Evolutionary conservation across 2,329 filamentous ascomycete species (phyloP), one percentile per base, ranked within the genome.

Genomic region (Madurella mycetomatis): DNA sequence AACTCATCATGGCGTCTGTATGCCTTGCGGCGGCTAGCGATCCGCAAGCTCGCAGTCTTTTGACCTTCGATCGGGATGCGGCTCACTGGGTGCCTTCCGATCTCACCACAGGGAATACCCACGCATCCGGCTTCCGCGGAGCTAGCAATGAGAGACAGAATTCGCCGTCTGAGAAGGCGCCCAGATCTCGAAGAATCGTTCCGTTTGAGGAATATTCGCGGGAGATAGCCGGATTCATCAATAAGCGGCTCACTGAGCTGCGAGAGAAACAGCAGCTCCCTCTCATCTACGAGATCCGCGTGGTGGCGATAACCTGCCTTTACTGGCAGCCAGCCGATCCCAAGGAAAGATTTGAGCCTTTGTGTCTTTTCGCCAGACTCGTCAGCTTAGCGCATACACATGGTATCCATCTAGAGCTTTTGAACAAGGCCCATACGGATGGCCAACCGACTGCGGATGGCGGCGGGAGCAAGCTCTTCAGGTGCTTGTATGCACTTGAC

Each of bases 401-500:
- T 12, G 62, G 62, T 5, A 53, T 63, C 5, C 62, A 64, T 32
- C 41, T 62, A 1, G 60, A 54, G 12, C 41, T 57, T 8, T 51
- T 57, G 25, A 37, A 43, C 8, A 52, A 50, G 19, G 40, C 48
- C 9, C 32, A 41, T 4, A 37, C 40, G 4, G 47, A 57, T 40
- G 39, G 32, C 15, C 47, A 32, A 12, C 49, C 49, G 2, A 42
- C 17, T 12, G 25, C 17, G 1, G 40, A 44, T 5, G 42, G 18
- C 3, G 34, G 32, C n/a, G 55, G 48, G 2, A 46, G 11, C 9
- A 40, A 46, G 15, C 43, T 63, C 1, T 64, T 65, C 53, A 61
- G 58, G 25, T 64, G 62, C 31, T 49, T 65, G 11, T 64, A 62
- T 37, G 81, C 81, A 0, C 65, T 86, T 1, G 83, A 86, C 62